Conservation (phyloP, 768 basidiomycete species). For the Leucosporidium yakuticum region DNA sequence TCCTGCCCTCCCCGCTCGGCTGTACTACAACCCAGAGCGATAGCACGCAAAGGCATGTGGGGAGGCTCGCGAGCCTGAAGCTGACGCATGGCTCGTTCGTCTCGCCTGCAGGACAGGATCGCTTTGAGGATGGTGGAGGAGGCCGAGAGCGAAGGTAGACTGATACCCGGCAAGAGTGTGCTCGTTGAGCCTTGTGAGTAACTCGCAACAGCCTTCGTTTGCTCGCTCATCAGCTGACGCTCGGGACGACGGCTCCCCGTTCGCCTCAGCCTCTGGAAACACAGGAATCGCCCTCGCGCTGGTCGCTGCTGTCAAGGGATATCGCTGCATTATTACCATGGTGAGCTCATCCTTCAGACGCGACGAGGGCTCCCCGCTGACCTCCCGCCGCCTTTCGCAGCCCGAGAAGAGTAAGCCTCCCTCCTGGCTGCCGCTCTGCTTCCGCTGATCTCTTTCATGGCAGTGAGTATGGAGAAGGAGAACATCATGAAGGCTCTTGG, state of each 20-base stretch:
- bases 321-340: constrained; percentile 46
- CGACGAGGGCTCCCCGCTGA: background rate
- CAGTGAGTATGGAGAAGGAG: constrained; percentile 93
- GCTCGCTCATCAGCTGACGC: background rate
- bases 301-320: constrained; percentile 82
- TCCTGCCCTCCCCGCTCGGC: background rate
- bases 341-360: background rate
- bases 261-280: constrained; percentile 31
- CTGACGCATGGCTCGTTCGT: constrained; percentile 2
- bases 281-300: constrained; percentile 70
- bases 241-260: constrained; percentile 8
- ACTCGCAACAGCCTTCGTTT: background rate
- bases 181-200: constrained; percentile 75
- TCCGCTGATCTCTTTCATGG: background rate
- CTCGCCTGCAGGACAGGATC: constrained; percentile 29
- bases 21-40: background rate
- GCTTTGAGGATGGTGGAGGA: constrained; percentile 75
- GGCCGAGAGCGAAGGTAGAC: constrained; percentile 80
- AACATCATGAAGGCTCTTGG: constrained; percentile 83
- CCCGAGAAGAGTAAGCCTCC: background rate
- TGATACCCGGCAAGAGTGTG: constrained; percentile 79
- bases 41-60: background rate
- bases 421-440: background rate
- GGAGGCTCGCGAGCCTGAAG: background rate
- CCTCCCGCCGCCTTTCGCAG: background rate